phyloP scores from a whole-genome alignment of 2,329 filamentous ascomycete genomes.

The Colletotrichum noveboracense region DNA sequence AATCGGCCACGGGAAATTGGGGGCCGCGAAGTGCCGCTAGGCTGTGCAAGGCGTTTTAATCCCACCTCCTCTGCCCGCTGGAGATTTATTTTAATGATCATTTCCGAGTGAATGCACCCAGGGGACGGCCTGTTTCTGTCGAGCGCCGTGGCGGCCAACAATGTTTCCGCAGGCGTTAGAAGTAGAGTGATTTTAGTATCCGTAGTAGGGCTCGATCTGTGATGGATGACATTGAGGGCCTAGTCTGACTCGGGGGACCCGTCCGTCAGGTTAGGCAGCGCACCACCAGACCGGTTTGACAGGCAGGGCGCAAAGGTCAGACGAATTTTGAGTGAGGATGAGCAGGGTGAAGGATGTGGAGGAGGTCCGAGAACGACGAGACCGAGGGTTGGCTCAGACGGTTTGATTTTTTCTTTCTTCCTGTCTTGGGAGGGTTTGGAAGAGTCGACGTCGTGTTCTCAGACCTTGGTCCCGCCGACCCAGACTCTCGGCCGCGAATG shows the following conservation, averaged over 20 bases:
- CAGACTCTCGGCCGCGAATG: background rate
- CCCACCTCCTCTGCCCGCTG: background rate
- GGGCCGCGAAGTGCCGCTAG: background rate
- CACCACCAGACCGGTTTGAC: constrained; percentile 16
- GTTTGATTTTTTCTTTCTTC: background rate
- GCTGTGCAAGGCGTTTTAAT: constrained; percentile 11
- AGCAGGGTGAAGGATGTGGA: background rate
- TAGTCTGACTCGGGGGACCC: constrained; percentile 16
- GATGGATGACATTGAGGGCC: background rate
- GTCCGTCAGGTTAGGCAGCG: constrained; percentile 14
- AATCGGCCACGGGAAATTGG: constrained; percentile 12
- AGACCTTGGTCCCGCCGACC: background rate
- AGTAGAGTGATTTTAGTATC: background rate
- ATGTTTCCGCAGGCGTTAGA: constrained; percentile 12
- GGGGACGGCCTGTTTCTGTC: constrained; percentile 3
- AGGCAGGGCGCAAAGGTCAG: constrained; percentile 12
- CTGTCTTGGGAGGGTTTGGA: background rate
- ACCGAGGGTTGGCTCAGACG: background rate
- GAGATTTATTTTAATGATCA: background rate
- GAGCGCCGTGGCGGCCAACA: background rate
- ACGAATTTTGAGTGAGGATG: constrained; percentile 10
- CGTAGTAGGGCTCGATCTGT: background rate
- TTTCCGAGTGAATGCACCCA: background rate
- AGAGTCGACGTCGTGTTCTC: background rate
- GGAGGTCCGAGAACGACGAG: constrained; percentile 10